phyloP scores from a whole-genome alignment of 2,329 filamentous ascomycete species.

The Fusarium duplospermum region DNA sequence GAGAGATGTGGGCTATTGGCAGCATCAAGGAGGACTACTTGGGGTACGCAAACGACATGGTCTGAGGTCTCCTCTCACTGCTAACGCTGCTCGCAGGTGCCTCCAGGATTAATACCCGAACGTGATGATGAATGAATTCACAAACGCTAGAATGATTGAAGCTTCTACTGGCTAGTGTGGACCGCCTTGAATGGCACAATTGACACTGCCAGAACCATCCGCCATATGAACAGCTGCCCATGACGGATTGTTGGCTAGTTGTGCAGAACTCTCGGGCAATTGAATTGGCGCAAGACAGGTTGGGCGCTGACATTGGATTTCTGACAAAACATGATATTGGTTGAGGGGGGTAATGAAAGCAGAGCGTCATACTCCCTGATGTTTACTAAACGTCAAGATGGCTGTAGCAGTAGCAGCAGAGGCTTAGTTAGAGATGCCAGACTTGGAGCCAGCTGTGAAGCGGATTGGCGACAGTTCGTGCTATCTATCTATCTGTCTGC shows the following conservation, averaged over 20 bases:
- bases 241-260: slow-evolving; percentile 3
- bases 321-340: neutral
- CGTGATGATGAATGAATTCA: slow-evolving; percentile 24
- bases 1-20: slow-evolving; percentile 95
- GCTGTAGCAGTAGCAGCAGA: slow-evolving; percentile 4
- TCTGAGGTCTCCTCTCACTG: neutral
- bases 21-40: slow-evolving; percentile 91
- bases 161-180: slow-evolving; percentile 7
- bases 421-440: slow-evolving; percentile 11
- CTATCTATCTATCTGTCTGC: neutral
- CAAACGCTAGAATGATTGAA: slow-evolving; percentile 20
- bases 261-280: slow-evolving; percentile 1
- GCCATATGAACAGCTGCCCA: neutral
- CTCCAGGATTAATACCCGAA: slow-evolving; percentile 43
- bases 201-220: neutral
- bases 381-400: slow-evolving; percentile 17
- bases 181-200: neutral
- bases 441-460: slow-evolving; percentile 18
- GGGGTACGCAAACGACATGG: slow-evolving; percentile 59
- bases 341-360: neutral
- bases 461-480: slow-evolving; percentile 2
- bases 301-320: slow-evolving; percentile 1
- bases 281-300: neutral
- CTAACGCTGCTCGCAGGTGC: slow-evolving; percentile 41
- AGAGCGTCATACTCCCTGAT: neutral